Evolutionary conservation across 192 early-diverging fungal species (phyloP).

Genomic region (Gaertneriomyces semiglobifer): DNA sequence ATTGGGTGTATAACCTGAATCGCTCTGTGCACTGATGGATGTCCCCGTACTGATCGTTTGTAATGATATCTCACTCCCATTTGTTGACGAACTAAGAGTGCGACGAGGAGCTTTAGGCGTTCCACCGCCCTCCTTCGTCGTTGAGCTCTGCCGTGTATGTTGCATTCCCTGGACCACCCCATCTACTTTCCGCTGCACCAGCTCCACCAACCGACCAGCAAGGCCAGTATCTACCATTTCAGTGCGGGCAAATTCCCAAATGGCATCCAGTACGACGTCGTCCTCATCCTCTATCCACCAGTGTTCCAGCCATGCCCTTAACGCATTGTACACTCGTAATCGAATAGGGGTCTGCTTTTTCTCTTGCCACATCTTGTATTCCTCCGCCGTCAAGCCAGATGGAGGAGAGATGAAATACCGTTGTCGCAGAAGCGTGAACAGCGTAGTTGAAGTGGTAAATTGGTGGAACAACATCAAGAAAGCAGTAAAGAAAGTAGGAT

Average conservation of each 20-base stretch:
- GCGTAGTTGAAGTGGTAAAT: constrained; percentile 71
- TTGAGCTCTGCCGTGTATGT: constrained; percentile 9
- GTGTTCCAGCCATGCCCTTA: constrained; percentile 89
- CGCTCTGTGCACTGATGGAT: constrained; percentile 1
- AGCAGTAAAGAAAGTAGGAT: constrained; percentile 74
- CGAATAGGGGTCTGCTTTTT: constrained; percentile 84
- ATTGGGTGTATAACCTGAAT: constrained; percentile 52
- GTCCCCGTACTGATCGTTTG: constrained; percentile 7
- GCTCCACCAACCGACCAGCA: constrained; percentile 67
- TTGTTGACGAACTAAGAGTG: constrained; percentile 23
- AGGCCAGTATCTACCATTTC: constrained; percentile 67
- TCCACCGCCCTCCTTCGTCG: neutral
- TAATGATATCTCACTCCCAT: neutral
- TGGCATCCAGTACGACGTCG: constrained; percentile 64
- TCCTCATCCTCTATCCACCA: constrained; percentile 80
- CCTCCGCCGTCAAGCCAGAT: constrained; percentile 51
- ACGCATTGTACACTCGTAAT: constrained; percentile 80
- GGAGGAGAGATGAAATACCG: constrained; percentile 80
- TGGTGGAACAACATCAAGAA: constrained; percentile 91
- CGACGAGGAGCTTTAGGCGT: constrained; percentile 16
- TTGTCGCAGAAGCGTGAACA: constrained; percentile 65
- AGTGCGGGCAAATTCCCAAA: constrained; percentile 71
- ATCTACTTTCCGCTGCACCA: constrained; percentile 68
- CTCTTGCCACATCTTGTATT: constrained; percentile 74
- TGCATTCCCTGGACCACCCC: constrained; percentile 23